A percentile compares a stretch with the other conserved stretches of the same genome.
Conservation (phyloP, 2,329 filamentous ascomycete genomes). For the Alternaria gaisen region DNA sequence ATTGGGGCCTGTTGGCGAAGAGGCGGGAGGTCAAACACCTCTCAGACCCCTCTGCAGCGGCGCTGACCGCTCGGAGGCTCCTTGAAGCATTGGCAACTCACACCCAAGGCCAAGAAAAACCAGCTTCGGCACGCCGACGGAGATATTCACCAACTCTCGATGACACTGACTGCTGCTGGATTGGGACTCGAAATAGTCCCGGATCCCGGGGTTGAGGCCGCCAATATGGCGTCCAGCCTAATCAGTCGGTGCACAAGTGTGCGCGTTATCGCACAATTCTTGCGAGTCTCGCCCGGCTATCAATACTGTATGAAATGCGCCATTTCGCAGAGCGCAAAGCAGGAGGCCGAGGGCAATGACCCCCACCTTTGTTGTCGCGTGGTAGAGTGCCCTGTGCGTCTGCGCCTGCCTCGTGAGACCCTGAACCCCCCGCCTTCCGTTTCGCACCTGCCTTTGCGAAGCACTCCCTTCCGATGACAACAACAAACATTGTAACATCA, state of each 20-base stretch:
- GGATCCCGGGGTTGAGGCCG: conserved; percentile 13
- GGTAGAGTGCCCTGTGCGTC: conserved; percentile 17
- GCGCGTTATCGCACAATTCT: conserved; percentile 7
- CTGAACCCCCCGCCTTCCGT: conserved; percentile 12
- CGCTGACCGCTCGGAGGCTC: conserved; percentile 16
- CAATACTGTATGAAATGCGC: conserved; percentile 1
- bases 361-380: conserved; percentile 14
- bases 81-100: conserved; percentile 9
- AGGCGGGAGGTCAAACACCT: conserved; percentile 12
- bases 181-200: conserved; percentile 2
- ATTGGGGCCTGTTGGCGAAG: conserved; percentile 15
- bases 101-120: not conserved
- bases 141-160: not conserved
- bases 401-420: conserved; percentile 8
- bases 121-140: conserved; percentile 13
- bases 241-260: conserved; percentile 6
- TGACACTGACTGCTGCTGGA: conserved; percentile 5
- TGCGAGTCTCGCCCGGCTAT: conserved; percentile 1
- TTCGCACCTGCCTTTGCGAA: conserved; percentile 14
- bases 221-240: not conserved
- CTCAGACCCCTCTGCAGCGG: conserved; percentile 9
- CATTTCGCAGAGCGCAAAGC: conserved; percentile 6
- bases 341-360: not conserved
- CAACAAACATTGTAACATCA: not conserved
- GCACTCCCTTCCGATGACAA: not conserved